A percentile compares a stretch with the other conserved stretches of the same genome.
Evolutionary conservation across 305 asterid genomes (phyloP).

Genomic region (Coffea humblotiana): DNA sequence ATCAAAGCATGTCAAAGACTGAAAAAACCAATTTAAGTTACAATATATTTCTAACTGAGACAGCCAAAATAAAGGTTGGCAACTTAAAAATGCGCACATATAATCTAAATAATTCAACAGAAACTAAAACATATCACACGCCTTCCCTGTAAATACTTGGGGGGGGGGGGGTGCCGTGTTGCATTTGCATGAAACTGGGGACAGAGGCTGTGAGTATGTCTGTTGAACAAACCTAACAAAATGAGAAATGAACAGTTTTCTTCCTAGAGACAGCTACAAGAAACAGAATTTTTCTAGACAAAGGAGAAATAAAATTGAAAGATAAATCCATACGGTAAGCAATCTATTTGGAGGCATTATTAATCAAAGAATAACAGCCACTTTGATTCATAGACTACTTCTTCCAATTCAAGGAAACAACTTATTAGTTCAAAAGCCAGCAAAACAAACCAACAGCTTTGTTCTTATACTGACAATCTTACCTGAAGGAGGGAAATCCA

Average conservation of each 20-base stretch:
- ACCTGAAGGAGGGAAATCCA: constrained; percentile 89
- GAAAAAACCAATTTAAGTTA: neutral
- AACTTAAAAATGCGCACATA: neutral
- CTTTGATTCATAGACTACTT: neutral
- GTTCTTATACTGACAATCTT: constrained; percentile 1
- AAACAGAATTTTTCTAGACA: neutral
- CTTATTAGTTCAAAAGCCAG: neutral
- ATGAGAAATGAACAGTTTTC: neutral
- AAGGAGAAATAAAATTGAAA: neutral
- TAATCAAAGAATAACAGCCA: neutral
- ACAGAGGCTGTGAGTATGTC: neutral
- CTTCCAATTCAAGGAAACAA: constrained; percentile 1
- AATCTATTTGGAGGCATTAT: neutral
- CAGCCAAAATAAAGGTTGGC: neutral
- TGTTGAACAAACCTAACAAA: neutral
- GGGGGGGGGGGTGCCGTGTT: neutral
- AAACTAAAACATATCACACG: neutral
- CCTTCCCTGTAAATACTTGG: neutral
- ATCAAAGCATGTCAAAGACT: neutral
- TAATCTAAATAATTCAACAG: neutral
- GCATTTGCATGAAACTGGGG: neutral
- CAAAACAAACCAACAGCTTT: neutral
- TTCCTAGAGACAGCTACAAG: neutral
- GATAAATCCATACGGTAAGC: neutral
- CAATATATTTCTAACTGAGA: neutral